phyloP scores from a whole-genome alignment of 2,329 filamentous ascomycete species.

The Samsoniella hepiali region DNA sequence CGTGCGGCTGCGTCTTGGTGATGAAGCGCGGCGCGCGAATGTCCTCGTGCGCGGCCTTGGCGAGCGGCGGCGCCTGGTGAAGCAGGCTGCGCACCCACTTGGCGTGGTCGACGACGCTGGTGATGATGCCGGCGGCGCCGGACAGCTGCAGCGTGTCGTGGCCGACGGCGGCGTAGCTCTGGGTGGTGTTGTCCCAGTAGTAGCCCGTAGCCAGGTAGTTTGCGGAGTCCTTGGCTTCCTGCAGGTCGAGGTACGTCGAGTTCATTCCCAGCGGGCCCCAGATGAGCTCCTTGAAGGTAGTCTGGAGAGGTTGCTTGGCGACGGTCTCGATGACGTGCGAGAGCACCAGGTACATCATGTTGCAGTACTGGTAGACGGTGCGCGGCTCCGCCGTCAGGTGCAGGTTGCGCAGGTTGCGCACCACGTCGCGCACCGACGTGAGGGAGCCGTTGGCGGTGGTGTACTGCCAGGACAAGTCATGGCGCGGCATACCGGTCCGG shows the following conservation, averaged over 20 bases:
- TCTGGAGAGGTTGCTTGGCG: slow-evolving; percentile 31
- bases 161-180: not conserved
- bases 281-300: slow-evolving; percentile 36
- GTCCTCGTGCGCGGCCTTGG: not conserved
- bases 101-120: slow-evolving; percentile 7
- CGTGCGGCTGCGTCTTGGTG: accelerated
- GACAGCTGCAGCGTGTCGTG: not conserved
- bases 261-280: slow-evolving; percentile 42
- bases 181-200: not conserved
- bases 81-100: slow-evolving; percentile 9
- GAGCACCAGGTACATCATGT: slow-evolving; percentile 42
- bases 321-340: slow-evolving; percentile 40
- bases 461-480: slow-evolving; percentile 30
- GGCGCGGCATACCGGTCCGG: slow-evolving; percentile 44
- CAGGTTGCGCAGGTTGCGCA: slow-evolving; percentile 40
- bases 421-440: slow-evolving; percentile 25
- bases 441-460: slow-evolving; percentile 24
- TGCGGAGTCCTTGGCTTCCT: slow-evolving; percentile 18
- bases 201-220: slow-evolving; percentile 2
- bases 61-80: not conserved
- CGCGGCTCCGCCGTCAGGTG: slow-evolving; percentile 39
- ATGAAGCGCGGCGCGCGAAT: not conserved
- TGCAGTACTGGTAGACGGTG: slow-evolving; percentile 41
- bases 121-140: slow-evolving; percentile 13
- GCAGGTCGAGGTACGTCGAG: slow-evolving; percentile 30